A percentile compares a stretch with the other conserved stretches of the same genome.
Conservation (phyloP, 192 early-diverging fungal genomes). For the Lunasporangiospora selenospora region DNA sequence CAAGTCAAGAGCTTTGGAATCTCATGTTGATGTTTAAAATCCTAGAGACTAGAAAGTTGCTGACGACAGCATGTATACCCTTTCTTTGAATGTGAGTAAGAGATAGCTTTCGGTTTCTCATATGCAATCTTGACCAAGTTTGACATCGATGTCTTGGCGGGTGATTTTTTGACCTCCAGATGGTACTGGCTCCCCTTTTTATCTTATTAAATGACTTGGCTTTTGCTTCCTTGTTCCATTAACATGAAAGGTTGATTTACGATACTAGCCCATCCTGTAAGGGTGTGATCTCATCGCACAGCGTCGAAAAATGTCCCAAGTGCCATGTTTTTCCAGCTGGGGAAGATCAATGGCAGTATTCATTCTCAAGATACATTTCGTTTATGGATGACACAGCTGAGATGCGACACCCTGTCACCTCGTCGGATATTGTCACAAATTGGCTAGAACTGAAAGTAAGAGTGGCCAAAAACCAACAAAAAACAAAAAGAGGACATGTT, state of each 20-base stretch:
- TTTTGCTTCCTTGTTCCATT: no score
- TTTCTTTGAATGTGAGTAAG: no score
- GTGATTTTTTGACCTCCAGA: constrained; percentile 25
- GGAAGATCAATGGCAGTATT: constrained; percentile 23
- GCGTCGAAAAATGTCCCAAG: constrained; percentile 13
- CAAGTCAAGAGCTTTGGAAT: no score
- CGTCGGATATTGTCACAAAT: constrained; percentile 6
- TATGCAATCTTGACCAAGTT: constrained; percentile 22
- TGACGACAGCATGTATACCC: no score
- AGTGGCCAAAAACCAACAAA: no score
- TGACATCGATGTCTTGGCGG: constrained; percentile 19
- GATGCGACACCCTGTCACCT: constrained; percentile 19
- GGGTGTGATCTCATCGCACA: constrained; percentile 21
- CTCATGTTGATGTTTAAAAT: no score
- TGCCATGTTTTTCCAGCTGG: constrained; percentile 10
- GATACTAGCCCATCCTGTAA: constrained; percentile 25
- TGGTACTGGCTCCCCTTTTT: constrained; percentile 7
- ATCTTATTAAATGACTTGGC: background rate
- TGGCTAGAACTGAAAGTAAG: constrained; percentile 21
- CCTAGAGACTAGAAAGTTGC: no score
- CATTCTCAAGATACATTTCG: constrained; percentile 10
- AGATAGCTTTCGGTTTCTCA: constrained; percentile 12
- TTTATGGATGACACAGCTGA: constrained; percentile 44
- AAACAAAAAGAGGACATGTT: no score
- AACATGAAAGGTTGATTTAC: no score